Evolutionary conservation across 139 green algal genomes (phyloP).

Genomic region (Closterium sp.): DNA sequence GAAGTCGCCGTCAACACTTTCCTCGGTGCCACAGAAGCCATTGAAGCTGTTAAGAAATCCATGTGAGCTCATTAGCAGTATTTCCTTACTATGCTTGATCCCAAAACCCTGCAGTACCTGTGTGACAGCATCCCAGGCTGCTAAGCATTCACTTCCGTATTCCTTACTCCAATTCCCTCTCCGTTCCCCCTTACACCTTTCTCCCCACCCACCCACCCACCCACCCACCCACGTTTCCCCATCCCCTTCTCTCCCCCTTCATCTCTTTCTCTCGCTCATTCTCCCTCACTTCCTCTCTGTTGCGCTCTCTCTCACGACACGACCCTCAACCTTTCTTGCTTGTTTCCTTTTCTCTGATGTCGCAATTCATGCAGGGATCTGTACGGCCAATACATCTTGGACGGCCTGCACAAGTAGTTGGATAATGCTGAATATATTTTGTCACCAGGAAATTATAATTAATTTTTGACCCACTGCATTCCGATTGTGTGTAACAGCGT

Average conservation of each 20-base stretch:
- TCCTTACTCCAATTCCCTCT: not conserved
- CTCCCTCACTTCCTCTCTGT: not conserved
- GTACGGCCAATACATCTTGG: slow-evolving; percentile 15
- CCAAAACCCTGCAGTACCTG: not conserved
- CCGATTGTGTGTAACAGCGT: too few species aligned
- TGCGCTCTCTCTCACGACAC: not conserved
- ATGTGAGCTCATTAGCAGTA: slow-evolving; percentile 11
- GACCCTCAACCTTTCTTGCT: not conserved
- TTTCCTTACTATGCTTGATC: too few species aligned
- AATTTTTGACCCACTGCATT: too few species aligned
- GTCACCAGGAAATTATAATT: too few species aligned
- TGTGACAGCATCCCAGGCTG: not conserved
- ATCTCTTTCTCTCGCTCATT: not conserved
- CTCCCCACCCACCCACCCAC: too few species aligned
- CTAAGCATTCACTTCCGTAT: not conserved
- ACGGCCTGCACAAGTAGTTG: slow-evolving; percentile 9
- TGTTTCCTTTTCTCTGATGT: not conserved
- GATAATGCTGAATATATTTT: too few species aligned
- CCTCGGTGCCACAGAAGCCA: slow-evolving; percentile 71
- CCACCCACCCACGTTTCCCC: too few species aligned
- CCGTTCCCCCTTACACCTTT: not conserved
- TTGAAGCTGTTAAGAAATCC: slow-evolving; percentile 63
- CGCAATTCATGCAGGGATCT: not conserved
- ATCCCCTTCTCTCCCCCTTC: not conserved
- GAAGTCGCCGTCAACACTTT: slow-evolving; percentile 90